Base-by-base conservation (phyloP, 345 rosid genomes). In the Eucalyptus grandis region DNA sequence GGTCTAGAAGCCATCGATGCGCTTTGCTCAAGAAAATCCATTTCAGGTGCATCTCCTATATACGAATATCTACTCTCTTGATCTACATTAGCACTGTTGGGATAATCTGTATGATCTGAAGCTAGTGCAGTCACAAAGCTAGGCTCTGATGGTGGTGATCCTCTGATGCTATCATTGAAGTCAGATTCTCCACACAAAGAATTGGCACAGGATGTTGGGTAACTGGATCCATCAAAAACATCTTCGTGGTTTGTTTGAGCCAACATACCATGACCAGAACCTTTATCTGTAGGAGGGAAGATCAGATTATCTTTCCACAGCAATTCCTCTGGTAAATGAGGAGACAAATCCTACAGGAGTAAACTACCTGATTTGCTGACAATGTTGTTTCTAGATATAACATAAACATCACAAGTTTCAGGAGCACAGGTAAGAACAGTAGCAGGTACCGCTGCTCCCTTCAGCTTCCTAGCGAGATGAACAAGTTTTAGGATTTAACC, bases 361-460 rank as follows among this genome's bases (percentile, higher is more conserved):
- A 40, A 40, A 77, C 53, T 90, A 89, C 93, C 93, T 34, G 95
- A 95, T 92, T 93, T 95, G 86, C 93, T 91, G 90, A 94, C 53
- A 58, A 94, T 81, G 92, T 92, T 88, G 72, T 87, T 90, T 86
- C 89, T 93, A 89, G 91, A 94, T 87, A 96, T 93, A 88, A 97
- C 93, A 89, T 92, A 93, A 49, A 95, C 72, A 83, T 93, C 91
- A 86, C 96, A 96, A 49, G 92, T 65, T 40, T 89, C 91, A 60
- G 97, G 95, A 88, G 97, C 93, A 91, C 72, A 89, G 88, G 90
- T 94, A 51, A 93, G 88, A 80, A 96, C 94, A 49, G 90, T 92
- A 86, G 89, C 90, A 47, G 98, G 96, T 88, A 94, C 90, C 62
- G 94, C 94, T 67, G 92, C 93, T 89, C 94, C 96, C 90, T 89